Conservation (phyloP, 768 basidiomycete species). For the Goffeauzyma gilvescens region DNA sequence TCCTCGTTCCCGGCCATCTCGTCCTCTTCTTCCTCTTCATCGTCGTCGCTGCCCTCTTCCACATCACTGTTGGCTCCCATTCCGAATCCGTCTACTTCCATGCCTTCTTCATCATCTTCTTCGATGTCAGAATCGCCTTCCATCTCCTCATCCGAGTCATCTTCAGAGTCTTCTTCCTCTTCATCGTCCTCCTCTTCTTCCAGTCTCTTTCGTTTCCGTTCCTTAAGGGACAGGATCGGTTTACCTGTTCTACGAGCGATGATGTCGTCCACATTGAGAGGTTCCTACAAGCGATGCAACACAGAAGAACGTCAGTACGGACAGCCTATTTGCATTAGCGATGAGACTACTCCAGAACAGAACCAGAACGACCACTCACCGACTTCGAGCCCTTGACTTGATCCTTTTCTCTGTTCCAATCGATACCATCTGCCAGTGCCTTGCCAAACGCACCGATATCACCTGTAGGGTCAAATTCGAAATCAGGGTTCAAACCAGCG, state of each 20-base stretch:
- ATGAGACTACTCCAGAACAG: neutral
- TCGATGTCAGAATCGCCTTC: slow-evolving; percentile 19
- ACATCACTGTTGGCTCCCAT: slow-evolving; percentile 12
- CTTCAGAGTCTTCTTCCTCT: slow-evolving; percentile 9
- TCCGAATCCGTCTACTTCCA: slow-evolving; percentile 14
- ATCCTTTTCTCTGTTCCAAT: slow-evolving; percentile 44
- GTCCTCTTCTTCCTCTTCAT: slow-evolving; percentile 17
- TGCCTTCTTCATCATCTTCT: slow-evolving; percentile 17
- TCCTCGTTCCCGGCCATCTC: slow-evolving; percentile 36
- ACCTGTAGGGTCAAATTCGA: slow-evolving; percentile 54
- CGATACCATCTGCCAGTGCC: slow-evolving; percentile 34
- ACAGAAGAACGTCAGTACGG: neutral
- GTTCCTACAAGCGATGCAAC: slow-evolving; percentile 36
- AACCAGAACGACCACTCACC: slow-evolving; percentile 5
- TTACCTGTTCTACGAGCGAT: slow-evolving; percentile 49
- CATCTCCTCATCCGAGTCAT: slow-evolving; percentile 31
- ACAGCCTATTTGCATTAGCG: slow-evolving; percentile 1
- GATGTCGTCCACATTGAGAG: slow-evolving; percentile 81
- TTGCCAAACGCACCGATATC: no score
- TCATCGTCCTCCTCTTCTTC: slow-evolving; percentile 16
- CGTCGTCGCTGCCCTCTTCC: slow-evolving; percentile 8
- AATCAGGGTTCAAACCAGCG: no score
- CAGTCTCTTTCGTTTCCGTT: slow-evolving; percentile 47
- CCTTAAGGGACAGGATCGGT: slow-evolving; percentile 27
- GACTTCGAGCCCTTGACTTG: slow-evolving; percentile 39